These are phyloP conservation scores for Trebouxiophyceae sp. DNA, from an alignment of 163 green algal species.

Conservation along the genomic window DNA sequence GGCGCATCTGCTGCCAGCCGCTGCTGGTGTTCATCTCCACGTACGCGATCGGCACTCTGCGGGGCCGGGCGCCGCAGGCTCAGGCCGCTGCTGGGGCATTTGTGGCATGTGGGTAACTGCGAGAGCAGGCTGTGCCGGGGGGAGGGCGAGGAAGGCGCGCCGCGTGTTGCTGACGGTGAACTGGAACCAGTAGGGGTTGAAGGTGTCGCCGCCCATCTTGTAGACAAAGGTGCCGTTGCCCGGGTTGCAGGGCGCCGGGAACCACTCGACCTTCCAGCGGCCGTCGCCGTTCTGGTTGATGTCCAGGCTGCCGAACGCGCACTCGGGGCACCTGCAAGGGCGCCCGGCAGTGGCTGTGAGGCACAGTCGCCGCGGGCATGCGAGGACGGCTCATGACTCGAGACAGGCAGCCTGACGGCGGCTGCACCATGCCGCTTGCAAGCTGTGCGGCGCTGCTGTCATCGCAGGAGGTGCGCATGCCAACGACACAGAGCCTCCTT, in stretches of 20 bases:
- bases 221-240: constrained; percentile 21
- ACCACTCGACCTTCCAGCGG: constrained; percentile 29
- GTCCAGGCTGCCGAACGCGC: constrained; percentile 16
- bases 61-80: too few species aligned
- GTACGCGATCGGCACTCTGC: constrained; percentile 13
- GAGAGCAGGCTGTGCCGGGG: too few species aligned
- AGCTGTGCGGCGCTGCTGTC: too few species aligned
- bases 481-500: neutral
- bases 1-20: constrained; percentile 1
- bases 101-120: too few species aligned
- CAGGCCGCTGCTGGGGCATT: too few species aligned
- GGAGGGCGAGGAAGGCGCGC: too few species aligned
- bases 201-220: constrained; percentile 6
- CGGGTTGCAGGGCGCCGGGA: constrained; percentile 23
- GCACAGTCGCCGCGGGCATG: too few species aligned
- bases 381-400: too few species aligned
- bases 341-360: neutral
- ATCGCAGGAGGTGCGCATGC: too few species aligned
- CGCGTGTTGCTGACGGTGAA: constrained; percentile 27
- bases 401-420: too few species aligned
- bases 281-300: constrained; percentile 20
- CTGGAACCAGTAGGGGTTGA: constrained; percentile 24
- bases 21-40: constrained; percentile 15
- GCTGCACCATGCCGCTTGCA: too few species aligned
- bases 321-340: constrained; percentile 28